Evolutionary conservation across 345 rosid species (phyloP).

Genomic region (Camelina laxa): DNA sequence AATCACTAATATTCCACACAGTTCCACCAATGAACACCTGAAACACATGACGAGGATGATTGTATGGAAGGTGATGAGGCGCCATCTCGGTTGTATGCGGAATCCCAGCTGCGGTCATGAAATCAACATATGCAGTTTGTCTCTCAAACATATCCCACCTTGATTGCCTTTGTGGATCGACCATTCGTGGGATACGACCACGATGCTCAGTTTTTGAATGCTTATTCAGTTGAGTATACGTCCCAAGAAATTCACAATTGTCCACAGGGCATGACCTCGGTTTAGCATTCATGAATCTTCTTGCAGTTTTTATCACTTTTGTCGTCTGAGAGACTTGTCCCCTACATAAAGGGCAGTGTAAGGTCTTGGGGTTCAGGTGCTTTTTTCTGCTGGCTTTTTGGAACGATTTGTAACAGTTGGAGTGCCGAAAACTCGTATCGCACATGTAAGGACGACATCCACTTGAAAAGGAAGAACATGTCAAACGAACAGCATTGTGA

Average conservation of each 20-base stretch:
- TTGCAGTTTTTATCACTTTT: slow-evolving; percentile 61
- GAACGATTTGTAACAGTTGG: slow-evolving; percentile 87
- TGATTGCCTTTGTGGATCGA: slow-evolving; percentile 58
- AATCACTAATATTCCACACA: background rate
- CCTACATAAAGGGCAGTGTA: slow-evolving; percentile 81
- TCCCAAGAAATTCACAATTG: slow-evolving; percentile 65
- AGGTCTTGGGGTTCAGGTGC: slow-evolving; percentile 45
- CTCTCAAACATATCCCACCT: slow-evolving; percentile 54
- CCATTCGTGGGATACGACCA: slow-evolving; percentile 58
- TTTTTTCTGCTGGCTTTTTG: slow-evolving; percentile 58
- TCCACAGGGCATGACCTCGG: slow-evolving; percentile 76
- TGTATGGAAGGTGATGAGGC: background rate
- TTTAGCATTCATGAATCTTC: slow-evolving; percentile 66
- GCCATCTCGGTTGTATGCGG: background rate
- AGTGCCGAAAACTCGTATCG: slow-evolving; percentile 83
- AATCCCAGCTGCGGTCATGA: slow-evolving; percentile 24
- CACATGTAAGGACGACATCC: slow-evolving; percentile 97
- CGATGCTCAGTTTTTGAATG: slow-evolving; percentile 74
- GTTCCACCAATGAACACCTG: background rate
- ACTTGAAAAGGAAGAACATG: slow-evolving; percentile 75
- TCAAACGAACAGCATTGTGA: slow-evolving; percentile 83
- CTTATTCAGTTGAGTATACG: slow-evolving; percentile 69
- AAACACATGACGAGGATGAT: background rate
- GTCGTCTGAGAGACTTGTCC: slow-evolving; percentile 84
- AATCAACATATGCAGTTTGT: slow-evolving; percentile 38